Conservation (phyloP, 805 yeast species). For the Candida oleophila region DNA sequence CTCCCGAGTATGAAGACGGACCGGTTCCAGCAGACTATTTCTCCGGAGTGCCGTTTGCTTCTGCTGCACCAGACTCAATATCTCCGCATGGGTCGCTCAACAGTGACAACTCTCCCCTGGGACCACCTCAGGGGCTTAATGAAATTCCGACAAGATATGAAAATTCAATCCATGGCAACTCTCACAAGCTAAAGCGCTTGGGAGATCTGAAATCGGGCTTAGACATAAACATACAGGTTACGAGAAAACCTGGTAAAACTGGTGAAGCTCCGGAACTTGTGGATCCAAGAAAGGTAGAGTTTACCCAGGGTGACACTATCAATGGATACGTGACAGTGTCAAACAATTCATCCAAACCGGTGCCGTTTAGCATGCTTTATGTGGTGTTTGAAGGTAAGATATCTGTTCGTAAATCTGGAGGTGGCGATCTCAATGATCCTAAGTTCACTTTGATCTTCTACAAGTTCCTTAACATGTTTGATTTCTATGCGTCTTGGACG, state of each 20-base stretch:
- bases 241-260: slow-evolving; percentile 14
- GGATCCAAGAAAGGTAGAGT: slow-evolving; percentile 19
- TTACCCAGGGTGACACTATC: slow-evolving; percentile 26
- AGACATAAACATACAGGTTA: slow-evolving; percentile 17
- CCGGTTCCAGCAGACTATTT: not conserved
- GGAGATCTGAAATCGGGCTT: slow-evolving; percentile 9
- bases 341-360: slow-evolving; percentile 16
- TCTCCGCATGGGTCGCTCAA: not conserved
- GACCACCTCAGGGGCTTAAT: not conserved
- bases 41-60: not conserved
- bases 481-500: slow-evolving; percentile 30
- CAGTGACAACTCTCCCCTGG: not conserved
- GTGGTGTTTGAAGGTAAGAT: slow-evolving; percentile 28
- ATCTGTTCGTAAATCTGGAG: slow-evolving; percentile 15
- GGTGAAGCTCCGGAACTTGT: slow-evolving; percentile 17
- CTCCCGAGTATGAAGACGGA: slow-evolving; percentile 19
- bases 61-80: not conserved
- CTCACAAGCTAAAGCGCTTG: slow-evolving; percentile 23
- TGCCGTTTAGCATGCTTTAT: slow-evolving; percentile 27
- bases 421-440: slow-evolving; percentile 15
- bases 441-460: slow-evolving; percentile 21
- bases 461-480: slow-evolving; percentile 32
- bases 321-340: slow-evolving; percentile 22
- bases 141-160: slow-evolving; percentile 23
- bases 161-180: slow-evolving; percentile 24